Base-by-base conservation (phyloP, 1,284 basidiomycete species). In the Hortiboletus rubellus region DNA sequence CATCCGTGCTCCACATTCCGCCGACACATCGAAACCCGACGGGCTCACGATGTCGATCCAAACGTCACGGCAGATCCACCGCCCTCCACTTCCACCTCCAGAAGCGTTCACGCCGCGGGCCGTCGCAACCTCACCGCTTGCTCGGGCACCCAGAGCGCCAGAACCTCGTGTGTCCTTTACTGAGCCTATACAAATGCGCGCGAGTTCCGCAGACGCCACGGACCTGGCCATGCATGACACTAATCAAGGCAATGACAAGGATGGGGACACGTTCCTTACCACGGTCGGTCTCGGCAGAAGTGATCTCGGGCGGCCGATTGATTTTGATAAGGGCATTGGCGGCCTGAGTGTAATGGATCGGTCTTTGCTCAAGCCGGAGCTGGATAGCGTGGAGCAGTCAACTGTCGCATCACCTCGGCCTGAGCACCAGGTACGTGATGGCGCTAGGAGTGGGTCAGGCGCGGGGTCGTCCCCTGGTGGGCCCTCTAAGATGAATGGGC, bases 211-310 rank as follows among this genome's bases (percentile, higher is more conserved):
- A 11, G 47, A 57, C 11, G 5, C 14, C 47, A 22, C 12, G 8
- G 40, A 45, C 27, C 59, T 51, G 24, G 66, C 72, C 14, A 37
- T 63, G 34, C 66, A 69, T 5, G 59, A 66, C 3, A 69, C 7
- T 3, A 17, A 6, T 18, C 31, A 74, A 15, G 30, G 24, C 3
- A 17, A 33, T 7, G 59, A 85, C 17, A 77, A 46, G 22, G 54
- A 42, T 0, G 72, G 68, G 0, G 61, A 85, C 18, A 76, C 76
- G 0, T 79, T 87, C 59, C 74, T 85, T 40, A 84, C 84, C 27
- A 72, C 76, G 10, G 75, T 87, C 27, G 85, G 87, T 60, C 73
- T 86, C 2, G 80, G 77, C 2, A 82, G 82, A 14, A 74, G 73
- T 18, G 84, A 86, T 59, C 54, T 79, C 2, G 79, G 77, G 18